Percentiles rank a stretch among this genome's conserved stretches.
Evolutionary conservation across 116 monocot species (phyloP).

Genomic region (Zostera marina): DNA sequence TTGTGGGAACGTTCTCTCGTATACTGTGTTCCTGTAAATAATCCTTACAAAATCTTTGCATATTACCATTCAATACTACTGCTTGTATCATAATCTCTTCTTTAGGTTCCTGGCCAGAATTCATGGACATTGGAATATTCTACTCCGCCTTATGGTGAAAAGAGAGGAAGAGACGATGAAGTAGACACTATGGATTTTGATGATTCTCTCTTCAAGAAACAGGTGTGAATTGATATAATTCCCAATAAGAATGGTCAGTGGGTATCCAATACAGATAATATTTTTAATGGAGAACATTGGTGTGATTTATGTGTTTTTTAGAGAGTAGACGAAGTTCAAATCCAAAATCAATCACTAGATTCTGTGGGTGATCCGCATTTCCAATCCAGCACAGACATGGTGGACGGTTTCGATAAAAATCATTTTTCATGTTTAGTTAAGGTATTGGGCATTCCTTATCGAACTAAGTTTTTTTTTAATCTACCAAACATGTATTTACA

Average conservation of each 20-base stretch:
- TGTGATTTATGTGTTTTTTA: conserved; percentile 7
- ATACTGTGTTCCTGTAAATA: conserved; percentile 59
- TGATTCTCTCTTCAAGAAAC: conserved; percentile 38
- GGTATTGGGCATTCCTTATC: conserved; percentile 14
- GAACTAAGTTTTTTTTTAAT: not conserved
- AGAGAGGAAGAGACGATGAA: conserved; percentile 50
- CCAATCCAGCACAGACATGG: conserved; percentile 4
- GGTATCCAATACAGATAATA: too few relatives aligned
- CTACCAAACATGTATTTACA: not conserved
- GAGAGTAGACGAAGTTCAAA: conserved; percentile 39
- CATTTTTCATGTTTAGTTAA: conserved; percentile 62
- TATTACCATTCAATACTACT: not conserved
- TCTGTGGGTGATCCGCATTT: conserved; percentile 3
- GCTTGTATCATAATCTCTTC: not conserved
- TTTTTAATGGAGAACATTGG: too few relatives aligned
- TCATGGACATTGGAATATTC: conserved; percentile 43
- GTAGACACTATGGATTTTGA: conserved; percentile 23
- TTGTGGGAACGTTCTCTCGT: conserved; percentile 77
- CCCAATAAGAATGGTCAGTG: too few relatives aligned
- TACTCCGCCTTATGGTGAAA: conserved; percentile 53
- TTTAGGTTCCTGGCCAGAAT: conserved; percentile 84
- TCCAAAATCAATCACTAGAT: conserved; percentile 7
- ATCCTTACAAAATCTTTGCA: not conserved
- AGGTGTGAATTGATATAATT: conserved; percentile 19
- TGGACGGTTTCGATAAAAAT: conserved; percentile 12